Percentiles rank a stretch among this genome's conserved stretches.
Evolutionary conservation across 495 filamentous ascomycete genomes (phyloP).

Genomic region (Aspergillus steynii): DNA sequence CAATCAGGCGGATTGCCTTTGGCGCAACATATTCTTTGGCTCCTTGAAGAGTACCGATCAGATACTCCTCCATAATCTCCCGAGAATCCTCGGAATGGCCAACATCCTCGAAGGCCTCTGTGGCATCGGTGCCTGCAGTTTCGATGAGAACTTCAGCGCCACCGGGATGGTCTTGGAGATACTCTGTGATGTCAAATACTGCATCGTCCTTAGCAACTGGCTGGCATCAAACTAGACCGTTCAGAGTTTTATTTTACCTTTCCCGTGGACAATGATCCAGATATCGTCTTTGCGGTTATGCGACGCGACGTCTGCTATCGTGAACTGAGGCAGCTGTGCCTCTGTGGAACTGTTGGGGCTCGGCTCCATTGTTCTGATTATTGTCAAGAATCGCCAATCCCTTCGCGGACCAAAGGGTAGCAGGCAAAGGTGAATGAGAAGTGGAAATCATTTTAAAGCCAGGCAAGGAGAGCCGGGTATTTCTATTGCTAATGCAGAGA

Average conservation of each 20-base stretch:
- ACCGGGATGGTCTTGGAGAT: conserved; percentile 56
- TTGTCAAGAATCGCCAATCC: no score
- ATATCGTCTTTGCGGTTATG: conserved; percentile 49
- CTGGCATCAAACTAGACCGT: not conserved
- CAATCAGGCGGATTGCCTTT: conserved; percentile 31
- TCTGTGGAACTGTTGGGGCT: no score
- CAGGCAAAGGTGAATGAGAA: no score
- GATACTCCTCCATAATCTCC: conserved; percentile 5
- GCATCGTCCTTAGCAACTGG: not conserved
- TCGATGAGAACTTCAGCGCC: conserved; percentile 50
- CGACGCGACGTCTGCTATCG: conserved; percentile 41
- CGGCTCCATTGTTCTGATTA: no score
- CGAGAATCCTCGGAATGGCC: conserved; percentile 40
- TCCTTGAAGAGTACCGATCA: conserved; percentile 34
- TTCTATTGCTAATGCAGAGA: no score
- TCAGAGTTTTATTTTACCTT: conserved; percentile 34
- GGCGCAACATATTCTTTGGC: conserved; percentile 28
- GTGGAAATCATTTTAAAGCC: no score
- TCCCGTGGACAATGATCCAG: conserved; percentile 54
- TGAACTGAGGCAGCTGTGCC: conserved; percentile 27
- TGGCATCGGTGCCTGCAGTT: conserved; percentile 53
- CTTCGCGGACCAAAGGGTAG: no score
- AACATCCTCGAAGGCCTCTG: conserved; percentile 50
- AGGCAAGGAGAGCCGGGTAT: no score
- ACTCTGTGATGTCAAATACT: conserved; percentile 56